Base-by-base conservation (phyloP, 768 basidiomycete genomes). In the Panus rudis region DNA sequence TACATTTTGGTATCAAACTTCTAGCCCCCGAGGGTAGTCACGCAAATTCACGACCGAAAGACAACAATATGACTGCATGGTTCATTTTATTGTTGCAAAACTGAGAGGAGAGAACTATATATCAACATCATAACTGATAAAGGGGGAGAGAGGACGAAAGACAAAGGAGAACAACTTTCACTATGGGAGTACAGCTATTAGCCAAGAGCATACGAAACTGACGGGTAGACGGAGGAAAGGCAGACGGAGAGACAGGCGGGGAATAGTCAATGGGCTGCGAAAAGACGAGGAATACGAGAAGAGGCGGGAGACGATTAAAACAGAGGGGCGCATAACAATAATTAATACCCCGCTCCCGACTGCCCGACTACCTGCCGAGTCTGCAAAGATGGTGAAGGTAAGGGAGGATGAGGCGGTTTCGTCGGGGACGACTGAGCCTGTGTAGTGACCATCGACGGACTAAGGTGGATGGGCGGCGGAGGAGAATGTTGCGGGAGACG, bases 371-470 rank as follows among this genome's bases (percentile, higher is more conserved):
- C 49, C 37, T 61, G 61, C 21, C 61, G 56, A 31, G 61, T 52
- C 53, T 63, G 62, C 35, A 64, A 21, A 38, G 63, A 64, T 25
- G 63, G 63, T 34, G 62, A 62, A 17, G 59, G 54, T 6, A 60
- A 49, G 10, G 56, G 54, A 25, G 60, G 50, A 41, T 62, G 60
- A 14, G 55, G 57, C 23, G 55, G 42, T 11, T 61, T 51, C 12
- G 59, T 49, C 6, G 63, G 63, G 23, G 63, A 64, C 14, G 49
- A 46, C 35, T 64, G 61, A 27, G 52, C 56, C 32, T 60, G 58
- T 24, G 53, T 43, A 11, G 45, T 51, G 6, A 42, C 50, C 22
- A 61, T 49, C 27, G 52, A 53, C 20, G 58, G 53, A 37, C 55
- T 58, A 38, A 61, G 57, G 47, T 62, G 46, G 37, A 60, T 59